A percentile compares a stretch with the other conserved stretches of the same genome.
Conservation (phyloP, 2,329 filamentous ascomycete genomes). For the Alternaria conjuncta region DNA sequence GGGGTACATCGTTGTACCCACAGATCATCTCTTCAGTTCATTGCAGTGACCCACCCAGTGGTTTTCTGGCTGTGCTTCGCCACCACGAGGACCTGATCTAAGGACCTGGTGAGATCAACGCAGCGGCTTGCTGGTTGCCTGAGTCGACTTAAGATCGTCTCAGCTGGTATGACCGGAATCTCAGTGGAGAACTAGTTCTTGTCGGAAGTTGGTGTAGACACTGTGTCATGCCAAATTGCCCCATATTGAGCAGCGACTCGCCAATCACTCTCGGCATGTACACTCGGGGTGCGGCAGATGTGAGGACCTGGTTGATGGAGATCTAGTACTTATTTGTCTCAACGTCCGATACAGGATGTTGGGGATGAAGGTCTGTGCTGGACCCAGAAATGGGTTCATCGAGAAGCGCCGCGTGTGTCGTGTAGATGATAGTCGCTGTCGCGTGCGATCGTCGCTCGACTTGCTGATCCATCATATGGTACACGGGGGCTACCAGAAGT, state of each 20-base stretch:
- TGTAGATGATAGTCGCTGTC: slow-evolving; percentile 5
- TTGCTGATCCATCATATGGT: slow-evolving; percentile 1
- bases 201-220: background rate
- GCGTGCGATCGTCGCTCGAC: slow-evolving; percentile 2
- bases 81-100: background rate
- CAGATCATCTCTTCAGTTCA: slow-evolving; percentile 2
- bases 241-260: background rate
- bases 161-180: background rate
- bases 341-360: background rate
- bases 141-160: background rate
- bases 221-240: background rate
- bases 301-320: background rate
- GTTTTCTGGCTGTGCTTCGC: background rate
- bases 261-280: background rate
- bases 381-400: slow-evolving; percentile 14
- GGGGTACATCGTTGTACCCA: slow-evolving; percentile 6
- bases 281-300: background rate
- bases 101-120: background rate
- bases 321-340: background rate
- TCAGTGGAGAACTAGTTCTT: background rate
- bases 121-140: background rate
- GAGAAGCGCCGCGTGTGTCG: slow-evolving; percentile 8
- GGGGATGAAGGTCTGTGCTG: slow-evolving; percentile 14
- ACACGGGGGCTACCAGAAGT: background rate
- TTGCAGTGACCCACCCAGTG: background rate